Evolutionary conservation across 768 basidiomycete species (phyloP).

Genomic region (Tephrocybe sp.): DNA sequence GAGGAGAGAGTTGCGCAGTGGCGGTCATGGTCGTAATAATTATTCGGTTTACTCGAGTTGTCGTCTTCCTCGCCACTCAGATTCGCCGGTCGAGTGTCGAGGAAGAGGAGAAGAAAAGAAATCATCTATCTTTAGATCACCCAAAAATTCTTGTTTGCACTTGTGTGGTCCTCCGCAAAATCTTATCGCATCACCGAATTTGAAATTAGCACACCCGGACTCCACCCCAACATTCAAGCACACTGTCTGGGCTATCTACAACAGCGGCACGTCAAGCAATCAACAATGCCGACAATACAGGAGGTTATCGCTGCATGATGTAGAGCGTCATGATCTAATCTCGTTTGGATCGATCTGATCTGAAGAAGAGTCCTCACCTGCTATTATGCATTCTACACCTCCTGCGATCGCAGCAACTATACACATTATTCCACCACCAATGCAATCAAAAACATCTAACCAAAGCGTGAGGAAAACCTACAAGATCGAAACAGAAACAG

Average conservation of each 20-base stretch:
- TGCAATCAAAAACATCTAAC: constrained; percentile 39
- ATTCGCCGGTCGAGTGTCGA: constrained; percentile 41
- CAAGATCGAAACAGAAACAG: background rate
- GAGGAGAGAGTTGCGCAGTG: constrained; percentile 24
- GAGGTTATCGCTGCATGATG: constrained; percentile 35
- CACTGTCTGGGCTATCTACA: constrained; percentile 39
- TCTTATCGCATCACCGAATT: background rate
- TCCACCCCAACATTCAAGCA: too few species aligned
- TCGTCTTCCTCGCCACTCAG: constrained; percentile 50
- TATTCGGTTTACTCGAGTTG: constrained; percentile 14
- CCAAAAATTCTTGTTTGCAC: constrained; percentile 35
- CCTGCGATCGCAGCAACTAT: constrained; percentile 37
- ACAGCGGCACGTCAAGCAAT: constrained; percentile 46
- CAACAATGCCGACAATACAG: constrained; percentile 35
- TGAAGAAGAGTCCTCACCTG: constrained; percentile 33
- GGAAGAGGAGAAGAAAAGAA: constrained; percentile 50
- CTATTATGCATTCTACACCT: constrained; percentile 46
- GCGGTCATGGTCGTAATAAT: constrained; percentile 18
- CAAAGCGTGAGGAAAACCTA: background rate
- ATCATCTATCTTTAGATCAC: constrained; percentile 32
- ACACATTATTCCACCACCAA: constrained; percentile 39
- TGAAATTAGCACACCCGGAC: too few species aligned
- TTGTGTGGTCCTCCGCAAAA: constrained; percentile 20
- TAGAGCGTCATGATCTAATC: background rate
- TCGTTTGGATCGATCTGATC: constrained; percentile 8